Base-by-base conservation (phyloP, 768 basidiomycete genomes). In the Auriscalpium vulgare region DNA sequence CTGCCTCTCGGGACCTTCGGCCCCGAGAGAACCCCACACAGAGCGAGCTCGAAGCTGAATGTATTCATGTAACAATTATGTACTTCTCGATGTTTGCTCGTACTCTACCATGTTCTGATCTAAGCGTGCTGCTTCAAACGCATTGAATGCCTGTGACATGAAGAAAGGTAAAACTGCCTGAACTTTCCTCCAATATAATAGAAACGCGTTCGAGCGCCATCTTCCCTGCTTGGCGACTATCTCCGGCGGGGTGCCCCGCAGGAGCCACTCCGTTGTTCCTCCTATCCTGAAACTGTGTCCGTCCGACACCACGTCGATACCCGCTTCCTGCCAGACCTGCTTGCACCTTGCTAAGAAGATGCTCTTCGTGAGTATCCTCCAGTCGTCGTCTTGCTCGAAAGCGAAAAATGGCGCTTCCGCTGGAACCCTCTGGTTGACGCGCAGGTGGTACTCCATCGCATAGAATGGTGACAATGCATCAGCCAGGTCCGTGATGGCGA, bases 361-460 rank as follows among this genome's bases (percentile, higher is more conserved):
- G 8, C 34, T 47, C 6, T 50, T 29, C 6, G 55, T 57, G 49
- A 62, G 49, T 0, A 56, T 47, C 8, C 17, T 43, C 55, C 55
- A 56, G 1, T 47, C 47, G 0, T 47, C 34, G 7, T 11, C 35
- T 1, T 36, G 29, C 1, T 4, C n/a, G 1, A 38, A 29, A 9
- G n/a, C 49, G 16, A 56, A 59, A 19, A 49, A 19, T 4, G 19
- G 19, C 3, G 19, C 14, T 1, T 16, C 14, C 1, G 43, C 3
- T 16, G 43, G 16, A 3, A 44, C 16, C 6, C 19, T 14, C 43
- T 16, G 43, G 43, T 66, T 70, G 45, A 45, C 17, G 0, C 11
- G 1, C 1, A 67, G 53, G 40, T 73, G 71, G 10, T 61, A 56
- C 17, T 58, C 21, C 1, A 74, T 10, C 1, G 71, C 71, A 0